Evolutionary conservation across 768 basidiomycete genomes (phyloP).

Genomic region (Mycena chlorophos): DNA sequence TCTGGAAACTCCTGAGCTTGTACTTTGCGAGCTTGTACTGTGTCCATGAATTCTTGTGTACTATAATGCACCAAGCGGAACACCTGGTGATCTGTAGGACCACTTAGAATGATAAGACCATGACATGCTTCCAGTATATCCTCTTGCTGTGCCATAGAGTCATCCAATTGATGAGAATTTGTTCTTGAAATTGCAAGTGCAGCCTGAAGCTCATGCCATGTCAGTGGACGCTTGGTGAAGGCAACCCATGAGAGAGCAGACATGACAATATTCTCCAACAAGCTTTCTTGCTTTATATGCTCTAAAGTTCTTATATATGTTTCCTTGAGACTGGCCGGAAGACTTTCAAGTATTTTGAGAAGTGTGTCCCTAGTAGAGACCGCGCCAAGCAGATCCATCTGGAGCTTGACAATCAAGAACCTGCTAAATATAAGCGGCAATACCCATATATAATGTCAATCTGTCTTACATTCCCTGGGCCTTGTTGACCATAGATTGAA

Average conservation of each 20-base stretch:
- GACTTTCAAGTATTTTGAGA: background rate
- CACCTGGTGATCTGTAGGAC: background rate
- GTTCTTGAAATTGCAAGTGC: background rate
- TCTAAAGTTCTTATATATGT: background rate
- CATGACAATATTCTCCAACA: background rate
- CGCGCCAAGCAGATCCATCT: background rate
- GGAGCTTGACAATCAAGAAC: background rate
- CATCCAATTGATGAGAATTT: background rate
- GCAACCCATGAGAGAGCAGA: background rate
- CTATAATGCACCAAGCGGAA: background rate
- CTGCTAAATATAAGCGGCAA: background rate
- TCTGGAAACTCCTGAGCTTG: too few species aligned
- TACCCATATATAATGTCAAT: background rate
- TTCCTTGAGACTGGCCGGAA: background rate
- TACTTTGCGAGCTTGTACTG: too few species aligned
- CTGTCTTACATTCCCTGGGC: background rate
- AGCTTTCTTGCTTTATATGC: background rate
- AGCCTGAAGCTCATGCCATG: background rate
- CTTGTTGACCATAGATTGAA: background rate
- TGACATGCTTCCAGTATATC: background rate
- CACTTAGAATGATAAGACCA: background rate
- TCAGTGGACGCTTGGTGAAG: background rate
- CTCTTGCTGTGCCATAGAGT: background rate
- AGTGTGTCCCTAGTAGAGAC: background rate
- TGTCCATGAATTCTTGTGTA: background rate